A percentile compares a stretch with the other conserved stretches of the same genome.
phyloP scores from a whole-genome alignment of 2,329 filamentous ascomycete genomes.

The Sphaerulina vaccinii region DNA sequence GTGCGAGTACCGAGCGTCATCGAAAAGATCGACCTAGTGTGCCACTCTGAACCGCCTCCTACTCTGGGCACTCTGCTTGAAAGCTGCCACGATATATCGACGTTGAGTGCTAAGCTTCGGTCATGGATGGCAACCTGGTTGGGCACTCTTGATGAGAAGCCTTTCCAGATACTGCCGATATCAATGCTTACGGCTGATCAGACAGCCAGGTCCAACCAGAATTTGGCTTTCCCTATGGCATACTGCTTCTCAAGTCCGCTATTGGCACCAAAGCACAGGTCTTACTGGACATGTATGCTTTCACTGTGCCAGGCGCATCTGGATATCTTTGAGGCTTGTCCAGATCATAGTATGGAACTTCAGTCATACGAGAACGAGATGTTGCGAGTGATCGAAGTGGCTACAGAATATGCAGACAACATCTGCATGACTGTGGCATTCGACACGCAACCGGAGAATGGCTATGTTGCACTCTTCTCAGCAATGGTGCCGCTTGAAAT shows the following conservation, averaged over 20 bases:
- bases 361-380: not conserved
- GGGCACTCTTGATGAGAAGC: not conserved
- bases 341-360: not conserved
- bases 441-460: slow-evolving; percentile 12
- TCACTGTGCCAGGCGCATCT: slow-evolving; percentile 5
- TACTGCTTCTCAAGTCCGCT: slow-evolving; percentile 7
- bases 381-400: not conserved
- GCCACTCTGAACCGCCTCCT: not conserved
- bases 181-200: not conserved
- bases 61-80: not conserved
- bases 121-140: not conserved
- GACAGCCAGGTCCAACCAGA: not conserved
- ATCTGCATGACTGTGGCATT: slow-evolving; percentile 16
- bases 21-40: slow-evolving; percentile 6
- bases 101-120: not conserved
- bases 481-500: slow-evolving; percentile 10
- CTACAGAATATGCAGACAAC: slow-evolving; percentile 12
- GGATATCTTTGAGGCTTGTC: slow-evolving; percentile 10
- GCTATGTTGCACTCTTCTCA: slow-evolving; percentile 11
- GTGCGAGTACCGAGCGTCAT: slow-evolving; percentile 4
- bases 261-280: slow-evolving; percentile 8
- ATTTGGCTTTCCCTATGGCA: slow-evolving; percentile 3
- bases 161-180: not conserved
- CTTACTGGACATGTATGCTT: slow-evolving; percentile 17
- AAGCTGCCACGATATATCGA: slow-evolving; percentile 2